Base-by-base conservation (phyloP, 2,329 filamentous ascomycete genomes). In the Claviceps capensis region DNA sequence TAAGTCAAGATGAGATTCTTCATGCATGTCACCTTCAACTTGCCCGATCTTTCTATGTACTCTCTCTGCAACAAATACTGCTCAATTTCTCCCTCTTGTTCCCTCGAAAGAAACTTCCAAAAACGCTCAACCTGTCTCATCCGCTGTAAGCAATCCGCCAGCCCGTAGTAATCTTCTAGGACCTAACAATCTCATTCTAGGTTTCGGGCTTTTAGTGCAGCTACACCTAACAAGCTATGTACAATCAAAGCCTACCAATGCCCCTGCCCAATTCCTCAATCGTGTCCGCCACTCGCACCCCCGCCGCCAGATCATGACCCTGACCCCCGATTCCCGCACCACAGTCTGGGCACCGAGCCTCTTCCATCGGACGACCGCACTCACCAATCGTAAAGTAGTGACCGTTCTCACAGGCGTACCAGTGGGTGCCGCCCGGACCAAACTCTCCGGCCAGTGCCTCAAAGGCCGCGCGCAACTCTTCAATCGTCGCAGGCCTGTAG, bases 341-440 rank as follows among this genome's bases (percentile, higher is more conserved):
- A 56, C 83, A 87, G 57, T 86, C 75, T 0, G 82, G 81, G 57
- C 83, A 88, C 1, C 63, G 62, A 1, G 81, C 72, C 19, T 59
- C 51, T 61, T 86, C 55, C 78, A 84, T 83, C 0, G 82, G 78
- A 72, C 79, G 78, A 1, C 82, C 82, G 58, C 82, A 85, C 54
- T 85, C 78, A 1, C 81, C 81, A 36, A 85, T 72, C 0, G 80
- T 78, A 56, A 86, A 83, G 2, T 77, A 74, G 59, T 83, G 77
- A 2, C 73, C 72, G 53, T 80, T 79, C 23, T 56, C 62, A 55
- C 78, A 83, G 0, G 65, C 69, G 61, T 83, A 84, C 81, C 80
- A 84, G 56, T 82, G 78, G 0, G 81, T 81, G 0, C 73, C 78
- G 0, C 22, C 42, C 13, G 75, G 73, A 0, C 50, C 54, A 40